A percentile compares a stretch with the other conserved stretches of the same genome.
These are phyloP conservation scores for Acer negundo DNA, from an alignment of 345 rosid species.

Conservation along the genomic window DNA sequence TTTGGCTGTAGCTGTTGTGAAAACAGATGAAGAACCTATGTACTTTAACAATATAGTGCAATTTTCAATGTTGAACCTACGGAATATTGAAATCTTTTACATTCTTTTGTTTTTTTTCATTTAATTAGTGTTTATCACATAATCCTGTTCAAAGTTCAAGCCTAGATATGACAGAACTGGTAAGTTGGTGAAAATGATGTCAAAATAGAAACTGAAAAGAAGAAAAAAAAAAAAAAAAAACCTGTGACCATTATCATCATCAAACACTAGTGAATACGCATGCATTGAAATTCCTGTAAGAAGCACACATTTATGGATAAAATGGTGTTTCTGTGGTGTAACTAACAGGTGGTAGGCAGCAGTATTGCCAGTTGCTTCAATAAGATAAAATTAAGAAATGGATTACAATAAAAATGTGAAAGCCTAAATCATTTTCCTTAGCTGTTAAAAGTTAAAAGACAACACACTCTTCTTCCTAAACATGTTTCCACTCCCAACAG, in stretches of 20 bases:
- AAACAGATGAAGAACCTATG: neutral
- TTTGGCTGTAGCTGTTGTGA: neutral
- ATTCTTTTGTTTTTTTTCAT: too few relatives aligned
- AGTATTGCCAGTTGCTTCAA: neutral
- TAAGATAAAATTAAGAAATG: neutral
- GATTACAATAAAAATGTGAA: slow-evolving; percentile 4
- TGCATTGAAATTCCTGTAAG: neutral
- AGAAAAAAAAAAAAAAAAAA: too few relatives aligned
- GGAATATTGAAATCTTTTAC: too few relatives aligned
- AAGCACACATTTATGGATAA: neutral
- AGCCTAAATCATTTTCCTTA: slow-evolving; percentile 3
- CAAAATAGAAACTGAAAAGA: neutral
- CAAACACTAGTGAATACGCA: neutral
- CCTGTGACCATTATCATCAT: neutral
- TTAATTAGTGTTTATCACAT: too few relatives aligned
- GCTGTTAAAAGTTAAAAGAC: neutral
- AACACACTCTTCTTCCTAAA: slow-evolving; percentile 18
- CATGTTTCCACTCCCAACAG: slow-evolving; percentile 19
- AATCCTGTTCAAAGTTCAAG: too few relatives aligned
- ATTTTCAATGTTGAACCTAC: neutral
- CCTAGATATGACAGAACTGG: neutral
- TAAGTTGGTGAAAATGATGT: neutral
- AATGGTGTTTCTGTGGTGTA: slow-evolving; percentile 3
- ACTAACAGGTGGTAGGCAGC: neutral
- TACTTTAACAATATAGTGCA: neutral